phyloP scores from a whole-genome alignment of 257 asterid genomes.

The Nicotiana tomentosiformis region DNA sequence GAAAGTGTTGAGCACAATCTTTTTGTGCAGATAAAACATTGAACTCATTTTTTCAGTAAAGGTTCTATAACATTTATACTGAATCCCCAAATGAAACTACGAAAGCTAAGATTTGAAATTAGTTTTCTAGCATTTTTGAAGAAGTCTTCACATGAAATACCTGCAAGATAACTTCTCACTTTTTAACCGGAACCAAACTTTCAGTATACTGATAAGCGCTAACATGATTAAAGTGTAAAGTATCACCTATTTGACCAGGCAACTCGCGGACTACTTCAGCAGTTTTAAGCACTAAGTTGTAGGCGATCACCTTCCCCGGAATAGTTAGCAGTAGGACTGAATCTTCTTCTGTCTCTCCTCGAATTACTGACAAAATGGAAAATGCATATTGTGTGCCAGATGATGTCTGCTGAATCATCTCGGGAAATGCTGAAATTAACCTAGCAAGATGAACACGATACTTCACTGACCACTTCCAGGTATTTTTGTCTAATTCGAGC shows the following conservation, averaged over 20 bases:
- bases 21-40: not conserved
- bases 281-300: not conserved
- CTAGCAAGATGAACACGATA: not conserved
- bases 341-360: conserved; percentile 8
- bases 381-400: not conserved
- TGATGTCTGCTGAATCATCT: not conserved
- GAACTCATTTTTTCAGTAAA: not conserved
- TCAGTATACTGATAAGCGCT: not conserved
- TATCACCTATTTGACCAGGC: not conserved
- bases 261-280: not conserved
- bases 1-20: too few relatives aligned
- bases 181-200: not conserved
- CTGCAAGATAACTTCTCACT: not conserved
- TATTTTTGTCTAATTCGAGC: not conserved
- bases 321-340: not conserved
- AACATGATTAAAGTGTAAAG: too few relatives aligned
- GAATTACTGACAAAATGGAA: not conserved
- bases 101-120: not conserved
- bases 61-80: not conserved
- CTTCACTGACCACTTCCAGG: conserved; percentile 1
- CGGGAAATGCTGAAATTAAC: not conserved
- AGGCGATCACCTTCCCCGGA: conserved; percentile 6
- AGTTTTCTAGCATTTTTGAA: not conserved
- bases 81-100: not conserved
- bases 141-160: not conserved